Evolutionary conservation across 2,329 filamentous ascomycete genomes (phyloP), one percentile per base, ranked within the genome.

Genomic region (Hypocreales sp.): DNA sequence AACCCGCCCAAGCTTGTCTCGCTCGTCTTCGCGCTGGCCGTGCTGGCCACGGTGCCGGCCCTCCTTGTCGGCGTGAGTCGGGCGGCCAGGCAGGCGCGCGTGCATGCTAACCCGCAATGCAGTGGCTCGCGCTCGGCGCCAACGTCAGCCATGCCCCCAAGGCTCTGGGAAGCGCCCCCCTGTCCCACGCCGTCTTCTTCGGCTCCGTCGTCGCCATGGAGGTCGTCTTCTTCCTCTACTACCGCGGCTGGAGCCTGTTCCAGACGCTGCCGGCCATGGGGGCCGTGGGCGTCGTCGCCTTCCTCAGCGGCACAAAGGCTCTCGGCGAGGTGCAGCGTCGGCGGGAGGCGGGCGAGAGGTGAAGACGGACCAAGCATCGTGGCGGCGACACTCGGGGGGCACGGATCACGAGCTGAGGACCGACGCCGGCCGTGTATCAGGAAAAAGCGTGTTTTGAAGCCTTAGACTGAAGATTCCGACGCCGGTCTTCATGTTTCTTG

Each of bases 201-300:
- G 80, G 79, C 27, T 93, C 84, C 5, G 72, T 98, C 30, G 35
- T 93, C 21, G 73, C 75, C 14, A 80, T 98, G 62, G 90, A 98
- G 53, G 79, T 70, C 11, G 74, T 93, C 31, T 94, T 98, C 58
- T 87, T 90, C 61, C 58, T 93, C 39, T 98, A 98, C 66, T 95
- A 95, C 57, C 78, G 70, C 28, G 72, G 60, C 46, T 94, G 87
- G 86, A 93, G 77, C 46, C 63, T 98, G 24, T 93, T 95, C 65
- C 78, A 93, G 60, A 73, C 72, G 10, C 62, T 98, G 26, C 86
- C 84, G 5, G 74, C 73, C 15, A 73, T 78, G 29, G 63, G 63
- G 19, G 56, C 74, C 23, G 68, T 90, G 17, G 73, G 75, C 11
- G 55, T 67, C 15, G 68, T 84, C 29, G 72, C 81, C 8, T 82